These are phyloP conservation scores for Hypoxylon cercidicola DNA, from an alignment of 495 filamentous ascomycete species.

Conservation along the genomic window DNA sequence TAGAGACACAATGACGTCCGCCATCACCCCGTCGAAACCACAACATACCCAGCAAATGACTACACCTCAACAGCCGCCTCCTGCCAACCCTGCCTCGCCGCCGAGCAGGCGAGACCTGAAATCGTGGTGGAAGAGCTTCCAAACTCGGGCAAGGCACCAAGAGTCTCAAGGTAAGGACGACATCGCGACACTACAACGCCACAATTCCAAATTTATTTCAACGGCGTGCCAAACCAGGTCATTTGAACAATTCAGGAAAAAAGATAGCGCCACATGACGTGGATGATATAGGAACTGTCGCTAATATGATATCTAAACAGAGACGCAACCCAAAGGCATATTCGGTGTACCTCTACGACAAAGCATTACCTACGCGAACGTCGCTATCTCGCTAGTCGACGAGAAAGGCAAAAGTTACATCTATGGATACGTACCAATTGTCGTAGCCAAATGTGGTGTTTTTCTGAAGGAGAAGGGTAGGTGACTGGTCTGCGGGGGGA, in stretches of 20 bases:
- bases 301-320: conserved; percentile 44
- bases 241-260: conserved; percentile 34
- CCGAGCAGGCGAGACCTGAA: conserved; percentile 83
- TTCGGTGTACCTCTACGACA: conserved; percentile 94
- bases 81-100: conserved; percentile 59
- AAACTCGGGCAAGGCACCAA: conserved; percentile 75
- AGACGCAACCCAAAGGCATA: conserved; percentile 65
- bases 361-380: conserved; percentile 98
- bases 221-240: conserved; percentile 21
- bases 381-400: conserved; percentile 95
- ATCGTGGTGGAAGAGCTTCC: conserved; percentile 94
- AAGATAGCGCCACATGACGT: background rate
- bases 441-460: conserved; percentile 98
- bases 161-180: conserved; percentile 75
- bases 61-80: conserved; percentile 37
- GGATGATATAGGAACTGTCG: conserved; percentile 1
- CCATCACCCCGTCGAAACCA: conserved; percentile 44
- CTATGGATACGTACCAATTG: conserved; percentile 98
- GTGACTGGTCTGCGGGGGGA: conserved; percentile 38
- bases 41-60: conserved; percentile 39
- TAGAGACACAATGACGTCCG: conserved; percentile 46
- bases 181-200: background rate
- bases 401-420: conserved; percentile 93
- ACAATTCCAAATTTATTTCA: background rate
- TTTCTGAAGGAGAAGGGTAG: conserved; percentile 98